Evolutionary conservation across 2,329 filamentous ascomycete species (phyloP), one percentile per base, ranked within the genome.

Genomic region (Akanthomyces dipterigenus): DNA sequence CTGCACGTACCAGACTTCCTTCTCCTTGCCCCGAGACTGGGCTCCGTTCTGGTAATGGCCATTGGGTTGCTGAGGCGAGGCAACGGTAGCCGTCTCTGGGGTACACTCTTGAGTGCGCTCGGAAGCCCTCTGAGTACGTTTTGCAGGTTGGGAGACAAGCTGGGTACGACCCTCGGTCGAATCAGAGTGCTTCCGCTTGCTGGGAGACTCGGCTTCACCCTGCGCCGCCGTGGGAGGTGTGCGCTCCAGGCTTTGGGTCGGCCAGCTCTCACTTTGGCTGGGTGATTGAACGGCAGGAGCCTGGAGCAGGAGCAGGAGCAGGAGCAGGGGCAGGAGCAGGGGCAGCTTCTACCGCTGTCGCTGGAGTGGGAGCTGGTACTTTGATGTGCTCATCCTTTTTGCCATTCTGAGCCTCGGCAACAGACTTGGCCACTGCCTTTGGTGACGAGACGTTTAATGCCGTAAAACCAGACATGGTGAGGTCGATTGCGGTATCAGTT

Each of bases 111-210:
- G 66, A 65, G 16, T 69, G 65, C 16, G 70, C 67, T 26, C 67
- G 22, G 46, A 18, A 11, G 55, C 16, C 26, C 38, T 59, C 2
- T 56, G 42, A 18, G 42, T 36, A 11, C 67, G 55, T 76, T 75
- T 31, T 73, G 73, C 16, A 73, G 49, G 36, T 22, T 73, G 5
- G 68, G 69, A 62, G 70, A 7, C 65, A 61, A 7, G 66, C 63
- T 31, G 63, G 64, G 24, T 80, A 77, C 65, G 75, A 74, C 59
- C 7, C 61, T 87, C 87, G 42, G 78, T 72, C 6, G 88, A 90
- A 50, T 79, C 76, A 7, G 89, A 91, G 63, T 89, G 83, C 73
- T 91, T 93, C 68, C 86, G 84, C 73, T 88, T 88, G 67, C 85
- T 80, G 20, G 80, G 75, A 18, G 68, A 70, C 40, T 86, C 82